phyloP scores from a whole-genome alignment of 2,329 filamentous ascomycete species.

The Colletotrichum sidae region DNA sequence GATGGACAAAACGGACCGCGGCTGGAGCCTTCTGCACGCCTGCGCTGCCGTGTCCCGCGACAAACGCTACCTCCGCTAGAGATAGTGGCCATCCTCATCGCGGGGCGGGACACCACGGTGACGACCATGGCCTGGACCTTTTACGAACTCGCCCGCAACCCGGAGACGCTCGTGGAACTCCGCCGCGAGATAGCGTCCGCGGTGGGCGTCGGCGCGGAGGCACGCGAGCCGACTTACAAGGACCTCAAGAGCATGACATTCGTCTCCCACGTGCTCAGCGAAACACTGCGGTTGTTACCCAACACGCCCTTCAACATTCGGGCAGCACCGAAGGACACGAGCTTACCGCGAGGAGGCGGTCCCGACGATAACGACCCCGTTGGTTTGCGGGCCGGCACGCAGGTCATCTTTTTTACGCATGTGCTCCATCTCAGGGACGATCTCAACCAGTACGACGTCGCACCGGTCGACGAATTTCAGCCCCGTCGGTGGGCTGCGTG shows the following conservation, averaged over 20 bases:
- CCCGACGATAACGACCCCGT: too few species aligned
- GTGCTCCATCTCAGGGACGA: too few species aligned
- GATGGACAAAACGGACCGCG: constrained; percentile 62
- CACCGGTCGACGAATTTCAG: too few species aligned
- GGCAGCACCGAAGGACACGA: constrained; percentile 77
- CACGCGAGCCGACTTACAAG: constrained; percentile 40
- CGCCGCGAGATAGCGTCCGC: constrained; percentile 51
- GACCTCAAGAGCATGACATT: constrained; percentile 74
- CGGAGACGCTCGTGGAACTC: constrained; percentile 54
- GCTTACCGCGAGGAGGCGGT: constrained; percentile 63
- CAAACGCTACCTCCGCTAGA: constrained; percentile 72
- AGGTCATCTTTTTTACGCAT: too few species aligned
- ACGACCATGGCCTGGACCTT: constrained; percentile 61
- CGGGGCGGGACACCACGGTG: constrained; percentile 66
- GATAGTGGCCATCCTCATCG: constrained; percentile 75
- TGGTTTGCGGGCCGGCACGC: too few species aligned
- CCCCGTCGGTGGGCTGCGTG: constrained; percentile 48
- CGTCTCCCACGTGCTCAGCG: constrained; percentile 77
- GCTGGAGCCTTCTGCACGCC: constrained; percentile 80
- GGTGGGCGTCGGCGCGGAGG: constrained; percentile 57
- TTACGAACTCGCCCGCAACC: constrained; percentile 53
- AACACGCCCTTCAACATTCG: constrained; percentile 84
- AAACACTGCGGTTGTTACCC: constrained; percentile 82
- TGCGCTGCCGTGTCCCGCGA: constrained; percentile 74
- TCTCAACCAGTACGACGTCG: too few species aligned